Conservation (phyloP, 768 basidiomycete genomes). For the Agaricus sinodeliciosus region DNA sequence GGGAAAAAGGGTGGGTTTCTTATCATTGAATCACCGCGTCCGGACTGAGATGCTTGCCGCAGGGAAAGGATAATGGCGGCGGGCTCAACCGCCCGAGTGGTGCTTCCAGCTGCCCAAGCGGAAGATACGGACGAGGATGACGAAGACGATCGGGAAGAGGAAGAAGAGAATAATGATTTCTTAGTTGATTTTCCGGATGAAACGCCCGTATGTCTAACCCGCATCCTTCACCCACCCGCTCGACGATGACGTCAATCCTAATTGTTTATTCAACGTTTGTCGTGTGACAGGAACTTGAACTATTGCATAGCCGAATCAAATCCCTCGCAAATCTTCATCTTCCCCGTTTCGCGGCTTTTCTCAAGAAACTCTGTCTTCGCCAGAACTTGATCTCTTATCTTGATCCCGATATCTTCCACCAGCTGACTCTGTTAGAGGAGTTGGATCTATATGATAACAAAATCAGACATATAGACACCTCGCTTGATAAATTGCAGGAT, state of each 20-base stretch:
- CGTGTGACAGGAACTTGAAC: slow-evolving; percentile 68
- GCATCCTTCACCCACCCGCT: neutral
- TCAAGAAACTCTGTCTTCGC: slow-evolving; percentile 75
- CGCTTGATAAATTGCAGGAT: slow-evolving; percentile 48
- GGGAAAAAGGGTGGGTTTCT: neutral
- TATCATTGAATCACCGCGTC: neutral
- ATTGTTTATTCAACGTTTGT: neutral
- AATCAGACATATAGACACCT: slow-evolving; percentile 65
- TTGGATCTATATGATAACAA: slow-evolving; percentile 96
- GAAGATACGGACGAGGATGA: slow-evolving; percentile 42
- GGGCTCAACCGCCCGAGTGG: slow-evolving; percentile 35
- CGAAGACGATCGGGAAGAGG: slow-evolving; percentile 32
- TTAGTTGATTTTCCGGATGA: slow-evolving; percentile 79
- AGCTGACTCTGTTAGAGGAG: slow-evolving; percentile 71
- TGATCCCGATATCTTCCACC: slow-evolving; percentile 64
- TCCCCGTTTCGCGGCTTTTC: slow-evolving; percentile 58
- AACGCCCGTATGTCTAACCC: slow-evolving; percentile 41
- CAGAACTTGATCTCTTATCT: slow-evolving; percentile 78
- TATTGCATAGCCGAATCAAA: slow-evolving; percentile 72
- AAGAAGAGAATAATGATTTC: slow-evolving; percentile 57
- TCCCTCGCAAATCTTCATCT: slow-evolving; percentile 65
- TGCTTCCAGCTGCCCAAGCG: slow-evolving; percentile 38
- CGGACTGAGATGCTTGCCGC: neutral
- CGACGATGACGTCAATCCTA: slow-evolving; percentile 9
- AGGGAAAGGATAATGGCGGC: neutral